These are phyloP conservation scores for Passalora sequoiae DNA, from an alignment of 2,329 filamentous ascomycete genomes.

Conservation along the genomic window DNA sequence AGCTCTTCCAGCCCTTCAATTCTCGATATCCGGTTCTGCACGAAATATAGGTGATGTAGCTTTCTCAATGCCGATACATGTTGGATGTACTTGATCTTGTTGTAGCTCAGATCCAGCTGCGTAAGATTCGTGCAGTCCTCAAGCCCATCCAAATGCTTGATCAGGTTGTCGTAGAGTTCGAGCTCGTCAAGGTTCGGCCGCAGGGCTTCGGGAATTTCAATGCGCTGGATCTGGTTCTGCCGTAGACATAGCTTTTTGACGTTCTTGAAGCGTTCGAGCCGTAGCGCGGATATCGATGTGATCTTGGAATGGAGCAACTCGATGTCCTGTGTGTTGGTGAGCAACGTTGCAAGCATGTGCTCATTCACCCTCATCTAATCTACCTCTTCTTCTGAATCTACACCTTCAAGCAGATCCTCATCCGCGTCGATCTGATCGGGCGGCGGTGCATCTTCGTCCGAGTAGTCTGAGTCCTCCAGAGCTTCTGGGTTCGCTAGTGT, in stretches of 20 bases:
- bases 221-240: conserved; percentile 79
- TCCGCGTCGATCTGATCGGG: conserved; percentile 75
- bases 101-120: conserved; percentile 88
- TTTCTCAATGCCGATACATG: conserved; percentile 71
- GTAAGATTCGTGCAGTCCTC: conserved; percentile 71
- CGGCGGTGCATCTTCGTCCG: conserved; percentile 61
- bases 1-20: conserved; percentile 82
- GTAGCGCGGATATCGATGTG: conserved; percentile 67
- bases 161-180: conserved; percentile 94
- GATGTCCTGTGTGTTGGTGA: conserved; percentile 59
- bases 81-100: conserved; percentile 99
- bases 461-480: conserved; percentile 78
- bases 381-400: conserved; percentile 51
- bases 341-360: not conserved
- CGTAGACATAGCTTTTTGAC: conserved; percentile 72
- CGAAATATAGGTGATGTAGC: conserved; percentile 80
- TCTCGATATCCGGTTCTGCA: conserved; percentile 85
- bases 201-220: conserved; percentile 69
- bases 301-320: conserved; percentile 86
- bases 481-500: conserved; percentile 73
- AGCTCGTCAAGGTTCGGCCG: conserved; percentile 66
- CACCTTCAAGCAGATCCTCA: conserved; percentile 61
- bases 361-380: conserved; percentile 6
- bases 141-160: conserved; percentile 77
- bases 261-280: conserved; percentile 76